Evolutionary conservation across 2,329 filamentous ascomycete genomes (phyloP), one percentile per base, ranked within the genome.

Genomic region (Waltergamsia citrina): DNA sequence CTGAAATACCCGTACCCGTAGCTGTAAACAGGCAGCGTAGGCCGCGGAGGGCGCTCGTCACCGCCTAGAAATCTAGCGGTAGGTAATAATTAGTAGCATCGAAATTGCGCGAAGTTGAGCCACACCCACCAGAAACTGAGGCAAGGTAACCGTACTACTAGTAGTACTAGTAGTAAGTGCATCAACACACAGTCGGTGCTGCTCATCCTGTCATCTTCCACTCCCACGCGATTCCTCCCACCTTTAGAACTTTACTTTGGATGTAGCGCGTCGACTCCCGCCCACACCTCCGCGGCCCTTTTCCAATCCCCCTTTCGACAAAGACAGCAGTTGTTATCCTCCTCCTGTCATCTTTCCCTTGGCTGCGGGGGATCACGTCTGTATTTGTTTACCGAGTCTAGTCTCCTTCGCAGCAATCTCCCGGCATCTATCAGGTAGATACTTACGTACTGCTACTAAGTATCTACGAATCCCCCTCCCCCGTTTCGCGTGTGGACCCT

Each of bases 231-330:
- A 30, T 17, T n/a, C 28, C 28, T 30, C 28, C 28, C 28, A 30
- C 28, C 28, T 6, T 17, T n/a, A n/a, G n/a, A n/a, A n/a, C n/a
- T n/a, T n/a, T n/a, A n/a, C n/a, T 6, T 17, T 17, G 11, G 12
- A 30, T 17, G 28, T 30, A 30, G 28, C 28, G 28, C 28, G 28
- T 30, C 28, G 28, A 30, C 28, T 30, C 15, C 28, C 28, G 28
- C 28, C 28, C 28, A 30, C 28, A 8, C 28, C 28, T 8, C n/a
- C 28, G 17, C 30, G 22, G n/a, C 8, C 25, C 25, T 27, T 27
- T 7, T 14, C 25, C 25, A 27, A 27, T n/a, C 25, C 25, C 25
- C 16, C 25, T 15, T 15, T 27, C 25, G 25, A 27, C 25, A 27
- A n/a, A n/a, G 17, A 30, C 14, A 30, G 18, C 28, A 30, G 28